These are phyloP conservation scores for Pseudogymnoascus sp. DNA, from an alignment of 2,329 filamentous ascomycete species.

Conservation along the genomic window DNA sequence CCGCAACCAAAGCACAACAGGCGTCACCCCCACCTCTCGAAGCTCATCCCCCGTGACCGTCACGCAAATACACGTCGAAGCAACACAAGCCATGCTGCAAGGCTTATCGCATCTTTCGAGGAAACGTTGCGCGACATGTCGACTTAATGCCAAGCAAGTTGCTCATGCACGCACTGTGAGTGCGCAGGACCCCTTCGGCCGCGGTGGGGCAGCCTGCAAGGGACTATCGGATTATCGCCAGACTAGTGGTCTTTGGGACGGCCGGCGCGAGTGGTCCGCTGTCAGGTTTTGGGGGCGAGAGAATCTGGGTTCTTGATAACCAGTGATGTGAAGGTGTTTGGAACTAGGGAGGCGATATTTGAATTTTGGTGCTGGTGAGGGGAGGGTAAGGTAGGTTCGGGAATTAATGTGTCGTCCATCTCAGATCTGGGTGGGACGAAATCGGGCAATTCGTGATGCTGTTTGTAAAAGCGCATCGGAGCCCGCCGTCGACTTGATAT, in stretches of 20 bases:
- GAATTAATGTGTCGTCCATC: not conserved
- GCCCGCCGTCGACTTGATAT: not conserved
- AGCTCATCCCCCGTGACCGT: not conserved
- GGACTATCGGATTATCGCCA: conserved; percentile 1
- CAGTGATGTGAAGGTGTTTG: not conserved
- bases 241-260: not conserved
- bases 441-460: not conserved
- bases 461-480: not conserved
- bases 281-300: not conserved
- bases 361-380: not conserved
- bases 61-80: not conserved
- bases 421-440: not conserved
- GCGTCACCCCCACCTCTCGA: not conserved
- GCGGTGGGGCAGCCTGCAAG: not conserved
- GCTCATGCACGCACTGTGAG: not conserved
- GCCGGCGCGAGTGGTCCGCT: not conserved
- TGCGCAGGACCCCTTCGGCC: not conserved
- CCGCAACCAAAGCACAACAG: not conserved
- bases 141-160: not conserved
- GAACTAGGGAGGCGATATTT: not conserved
- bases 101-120: not conserved
- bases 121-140: not conserved
- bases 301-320: not conserved
- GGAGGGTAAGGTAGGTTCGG: not conserved
- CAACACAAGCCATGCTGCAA: not conserved